phyloP scores from a whole-genome alignment of 1,284 basidiomycete genomes.

The Naganishia cerealis region DNA sequence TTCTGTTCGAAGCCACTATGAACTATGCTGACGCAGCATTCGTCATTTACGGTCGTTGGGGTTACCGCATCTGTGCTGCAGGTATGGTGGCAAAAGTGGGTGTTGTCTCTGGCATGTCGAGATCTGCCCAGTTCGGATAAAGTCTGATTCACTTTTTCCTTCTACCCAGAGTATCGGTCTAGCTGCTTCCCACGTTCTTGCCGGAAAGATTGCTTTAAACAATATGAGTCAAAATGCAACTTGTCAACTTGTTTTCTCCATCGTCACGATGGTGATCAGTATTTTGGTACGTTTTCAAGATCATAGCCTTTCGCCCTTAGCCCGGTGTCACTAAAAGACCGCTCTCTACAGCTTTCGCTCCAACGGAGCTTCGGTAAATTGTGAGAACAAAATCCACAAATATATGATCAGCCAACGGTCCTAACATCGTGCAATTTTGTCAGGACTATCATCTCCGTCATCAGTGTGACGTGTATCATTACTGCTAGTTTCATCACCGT shows the following conservation, averaged over 20 bases:
- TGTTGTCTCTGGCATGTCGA: neutral
- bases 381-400: neutral
- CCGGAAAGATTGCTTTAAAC: slow-evolving; percentile 44
- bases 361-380: slow-evolving; percentile 45
- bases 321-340: slow-evolving; percentile 9
- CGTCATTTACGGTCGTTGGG: slow-evolving; percentile 47
- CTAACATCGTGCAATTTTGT: neutral
- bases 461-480: slow-evolving; percentile 44
- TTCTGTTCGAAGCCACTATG: slow-evolving; percentile 36
- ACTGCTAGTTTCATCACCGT: slow-evolving; percentile 39
- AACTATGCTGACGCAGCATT: slow-evolving; percentile 49
- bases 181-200: slow-evolving; percentile 48
- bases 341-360: slow-evolving; percentile 34
- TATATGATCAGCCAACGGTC: neutral
- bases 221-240: slow-evolving; percentile 44
- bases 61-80: slow-evolving; percentile 41
- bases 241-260: slow-evolving; percentile 46
- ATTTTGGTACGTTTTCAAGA: slow-evolving; percentile 36
- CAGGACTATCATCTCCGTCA: slow-evolving; percentile 40
- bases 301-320: slow-evolving; percentile 7
- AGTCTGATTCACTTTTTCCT: neutral
- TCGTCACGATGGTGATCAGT: slow-evolving; percentile 43
- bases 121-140: neutral
- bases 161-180: slow-evolving; percentile 42
- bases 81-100: slow-evolving; percentile 46